Base-by-base conservation (phyloP, 345 rosid species). In the Eucalyptus cloeziana region DNA sequence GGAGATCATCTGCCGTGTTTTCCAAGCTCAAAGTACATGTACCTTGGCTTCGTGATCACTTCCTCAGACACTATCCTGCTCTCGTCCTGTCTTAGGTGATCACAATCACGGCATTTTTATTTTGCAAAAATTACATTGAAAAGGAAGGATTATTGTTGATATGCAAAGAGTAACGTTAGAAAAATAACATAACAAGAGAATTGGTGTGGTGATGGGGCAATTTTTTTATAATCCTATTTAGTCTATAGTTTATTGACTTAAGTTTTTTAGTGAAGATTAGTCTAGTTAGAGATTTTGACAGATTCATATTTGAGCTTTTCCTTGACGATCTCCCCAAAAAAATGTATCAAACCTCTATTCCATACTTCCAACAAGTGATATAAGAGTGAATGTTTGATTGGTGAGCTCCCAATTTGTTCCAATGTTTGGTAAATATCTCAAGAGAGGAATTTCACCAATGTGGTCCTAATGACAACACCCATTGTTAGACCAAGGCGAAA, bases 51-150 rank as follows among this genome's bases (percentile, higher is more conserved):
- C 87, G 27, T 85, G 27, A 94, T 89, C 85, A 96, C 94, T 91
- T 96, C 98, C 92, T 96, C 94, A 64, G 92, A 95, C 85, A 96
- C 95, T 22, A 96, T n/a, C 92, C 90, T 94, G 92, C 93, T 96
- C 13, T 98, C 96, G 2, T 31, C 86, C 88, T 47, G 62, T 76
- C 91, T 91, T 45, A 96, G 93, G 92, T 96, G 99, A 92, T 96
- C 91, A 24, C 97, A 96, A 89, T 96, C 97, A 7, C 96, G 94
- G 94, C 92, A 92, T 56, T 86, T 60, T 54, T 85, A 17, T 69
- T 16, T 16, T 33, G 43, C 12, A 0, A 69, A 69, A 69, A 33
- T 71, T 33, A 33, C 22, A 19, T 17, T 17, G 7, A 33, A 33
- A 37, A 40, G 40, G 30, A 76, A 40, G 47, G 15, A 40, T 10